Evolutionary conservation across 2,329 filamentous ascomycete genomes (phyloP), one percentile per base, ranked within the genome.

Genomic region (Metarhizium rileyi): DNA sequence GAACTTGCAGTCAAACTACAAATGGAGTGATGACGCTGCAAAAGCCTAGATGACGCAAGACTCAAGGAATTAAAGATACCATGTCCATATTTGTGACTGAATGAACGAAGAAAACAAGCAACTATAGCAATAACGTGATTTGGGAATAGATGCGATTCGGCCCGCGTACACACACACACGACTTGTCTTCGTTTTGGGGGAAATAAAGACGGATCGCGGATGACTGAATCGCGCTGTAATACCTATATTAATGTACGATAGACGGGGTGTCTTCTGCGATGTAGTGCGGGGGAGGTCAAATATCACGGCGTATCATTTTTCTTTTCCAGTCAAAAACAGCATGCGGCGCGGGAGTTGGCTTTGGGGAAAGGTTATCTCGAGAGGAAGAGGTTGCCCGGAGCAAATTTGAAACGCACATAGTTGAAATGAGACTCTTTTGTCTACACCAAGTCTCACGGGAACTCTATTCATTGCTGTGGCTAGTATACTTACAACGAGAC

Each of bases 221-320:
- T 41, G 28, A 35, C 52, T 46, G 42, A 55, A 52, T 51, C 30
- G 56, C 57, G 57, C 58, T 59, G 57, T 66, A 66, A 66, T 62
- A 60, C 57, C 61, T 65, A 64, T 67, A 63, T 57, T 58, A 60
- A 58, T 67, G 65, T 67, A 67, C 61, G 59, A 67, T 66, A 62
- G 42, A 42, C 28, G 46, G 53, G 30, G 52, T 53, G 58, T 59
- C 54, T 52, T 53, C 59, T 56, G 58, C 51, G 56, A 60, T 57
- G 59, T 44, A 36, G 47, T 49, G 38, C 20, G 38, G 30, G 27
- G 46, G 47, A 26, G 50, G 50, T 25, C 33, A 50, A 47, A 52
- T 54, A 54, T 53, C 48, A 56, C 48, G 50, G 57, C 55, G 57
- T 54, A 58, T 54, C 25, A 23, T 44, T 49, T 46, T 42, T 42